Percentiles rank a stretch among this genome's conserved stretches.
phyloP scores from a whole-genome alignment of 495 filamentous ascomycete species.

The Xylaria flabelliformis region DNA sequence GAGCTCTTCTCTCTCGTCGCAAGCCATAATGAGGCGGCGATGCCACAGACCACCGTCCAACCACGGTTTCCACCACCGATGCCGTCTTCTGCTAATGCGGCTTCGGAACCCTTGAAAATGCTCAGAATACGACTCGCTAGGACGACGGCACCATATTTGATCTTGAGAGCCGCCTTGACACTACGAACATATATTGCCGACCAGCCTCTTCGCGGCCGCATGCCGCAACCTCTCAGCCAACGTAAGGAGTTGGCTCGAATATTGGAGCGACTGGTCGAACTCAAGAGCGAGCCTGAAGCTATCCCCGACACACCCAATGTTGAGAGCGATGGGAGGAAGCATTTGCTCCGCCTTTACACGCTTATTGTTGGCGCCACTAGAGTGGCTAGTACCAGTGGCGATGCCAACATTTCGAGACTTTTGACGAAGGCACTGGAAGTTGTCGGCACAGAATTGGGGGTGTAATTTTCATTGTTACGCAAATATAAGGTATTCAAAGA shows the following conservation, averaged over 20 bases:
- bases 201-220: constrained; percentile 87
- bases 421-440: constrained; percentile 66
- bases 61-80: constrained; percentile 31
- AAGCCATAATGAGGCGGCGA: constrained; percentile 46
- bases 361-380: constrained; percentile 73
- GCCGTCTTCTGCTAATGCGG: constrained; percentile 23
- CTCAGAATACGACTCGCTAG: constrained; percentile 69
- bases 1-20: constrained; percentile 78
- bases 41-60: constrained; percentile 38
- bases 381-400: constrained; percentile 68
- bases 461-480: constrained; percentile 29
- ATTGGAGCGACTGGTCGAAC: constrained; percentile 64
- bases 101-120: constrained; percentile 36
- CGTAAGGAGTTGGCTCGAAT: constrained; percentile 78
- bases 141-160: constrained; percentile 80
- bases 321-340: constrained; percentile 63
- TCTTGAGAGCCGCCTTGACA: constrained; percentile 79
- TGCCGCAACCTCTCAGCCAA: constrained; percentile 87
- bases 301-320: constrained; percentile 68
- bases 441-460: constrained; percentile 71
- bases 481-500: neutral
- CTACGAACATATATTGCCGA: constrained; percentile 86
- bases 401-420: constrained; percentile 65
- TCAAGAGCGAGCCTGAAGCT: constrained; percentile 74
- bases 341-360: constrained; percentile 82